A percentile compares a stretch with the other conserved stretches of the same genome.
Conservation (phyloP, 345 rosid species). For the Mangifera indica region DNA sequence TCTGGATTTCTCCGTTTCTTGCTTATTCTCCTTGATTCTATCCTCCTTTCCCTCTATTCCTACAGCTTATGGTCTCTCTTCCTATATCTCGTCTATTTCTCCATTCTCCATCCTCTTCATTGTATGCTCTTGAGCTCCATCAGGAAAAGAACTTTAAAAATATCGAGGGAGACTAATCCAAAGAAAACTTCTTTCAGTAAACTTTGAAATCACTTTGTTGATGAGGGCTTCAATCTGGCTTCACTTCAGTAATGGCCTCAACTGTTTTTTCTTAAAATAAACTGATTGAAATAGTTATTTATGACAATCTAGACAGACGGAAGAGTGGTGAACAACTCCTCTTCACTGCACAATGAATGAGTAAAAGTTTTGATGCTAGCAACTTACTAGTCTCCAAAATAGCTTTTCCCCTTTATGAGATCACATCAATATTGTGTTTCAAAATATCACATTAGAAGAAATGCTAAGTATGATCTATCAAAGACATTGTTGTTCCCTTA, state of each 20-base stretch:
- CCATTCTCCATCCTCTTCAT: too few species aligned
- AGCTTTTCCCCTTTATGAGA: not conserved
- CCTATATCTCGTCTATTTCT: too few species aligned
- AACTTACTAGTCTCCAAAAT: not conserved
- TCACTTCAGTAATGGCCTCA: not conserved
- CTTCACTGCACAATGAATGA: not conserved
- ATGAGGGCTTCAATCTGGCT: not conserved
- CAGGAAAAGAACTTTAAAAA: not conserved
- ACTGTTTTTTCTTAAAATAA: not conserved
- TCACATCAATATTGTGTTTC: not conserved
- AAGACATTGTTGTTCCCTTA: not conserved
- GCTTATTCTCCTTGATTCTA: too few species aligned
- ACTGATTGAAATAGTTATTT: not conserved
- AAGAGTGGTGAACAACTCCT: not conserved
- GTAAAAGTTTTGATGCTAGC: not conserved
- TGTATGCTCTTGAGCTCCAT: too few species aligned
- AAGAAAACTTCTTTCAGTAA: conserved; percentile 1
- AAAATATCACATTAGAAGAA: too few species aligned
- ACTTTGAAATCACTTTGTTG: not conserved
- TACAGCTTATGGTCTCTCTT: too few species aligned
- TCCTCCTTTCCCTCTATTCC: too few species aligned
- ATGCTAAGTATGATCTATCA: too few species aligned
- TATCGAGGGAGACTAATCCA: not conserved
- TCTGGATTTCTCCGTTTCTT: too few species aligned
- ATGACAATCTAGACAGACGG: not conserved